Evolutionary conservation across 352 stramenopile genomes (phyloP).

Genomic region (Phytopythium ostracodes): DNA sequence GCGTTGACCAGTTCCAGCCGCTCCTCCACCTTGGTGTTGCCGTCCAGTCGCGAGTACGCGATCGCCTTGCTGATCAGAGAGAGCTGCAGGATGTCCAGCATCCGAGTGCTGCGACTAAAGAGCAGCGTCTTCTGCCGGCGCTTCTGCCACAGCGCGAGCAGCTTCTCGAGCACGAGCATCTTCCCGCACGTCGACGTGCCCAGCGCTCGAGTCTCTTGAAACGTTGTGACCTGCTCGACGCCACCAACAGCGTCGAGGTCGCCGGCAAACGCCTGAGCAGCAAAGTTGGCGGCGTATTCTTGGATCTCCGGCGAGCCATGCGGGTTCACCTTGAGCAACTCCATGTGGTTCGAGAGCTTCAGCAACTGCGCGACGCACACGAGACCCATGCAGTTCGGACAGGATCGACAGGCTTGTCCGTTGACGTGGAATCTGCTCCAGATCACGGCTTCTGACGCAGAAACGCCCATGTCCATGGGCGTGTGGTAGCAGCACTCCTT

Average conservation of each 20-base stretch:
- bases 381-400: conserved; percentile 72
- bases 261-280: conserved; percentile 45
- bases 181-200: conserved; percentile 76
- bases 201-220: conserved; percentile 50
- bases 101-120: conserved; percentile 76
- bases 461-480: conserved; percentile 18
- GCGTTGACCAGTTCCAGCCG: conserved; percentile 65
- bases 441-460: conserved; percentile 25
- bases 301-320: conserved; percentile 47
- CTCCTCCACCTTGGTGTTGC: conserved; percentile 73
- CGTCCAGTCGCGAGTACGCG: conserved; percentile 60
- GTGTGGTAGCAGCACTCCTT: conserved; percentile 67
- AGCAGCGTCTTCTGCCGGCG: conserved; percentile 63
- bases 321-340: conserved; percentile 73
- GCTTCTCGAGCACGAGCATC: conserved; percentile 74
- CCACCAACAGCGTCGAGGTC: conserved; percentile 53
- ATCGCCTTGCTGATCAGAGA: conserved; percentile 69
- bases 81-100: conserved; percentile 78
- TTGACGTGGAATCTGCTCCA: conserved; percentile 63
- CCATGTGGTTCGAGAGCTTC: conserved; percentile 79
- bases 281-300: conserved; percentile 51
- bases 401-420: conserved; percentile 43
- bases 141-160: conserved; percentile 60
- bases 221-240: conserved; percentile 51
- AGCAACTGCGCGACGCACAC: conserved; percentile 69